Base-by-base conservation (phyloP, 345 rosid species). In the Excoecaria cochinchinensis region DNA sequence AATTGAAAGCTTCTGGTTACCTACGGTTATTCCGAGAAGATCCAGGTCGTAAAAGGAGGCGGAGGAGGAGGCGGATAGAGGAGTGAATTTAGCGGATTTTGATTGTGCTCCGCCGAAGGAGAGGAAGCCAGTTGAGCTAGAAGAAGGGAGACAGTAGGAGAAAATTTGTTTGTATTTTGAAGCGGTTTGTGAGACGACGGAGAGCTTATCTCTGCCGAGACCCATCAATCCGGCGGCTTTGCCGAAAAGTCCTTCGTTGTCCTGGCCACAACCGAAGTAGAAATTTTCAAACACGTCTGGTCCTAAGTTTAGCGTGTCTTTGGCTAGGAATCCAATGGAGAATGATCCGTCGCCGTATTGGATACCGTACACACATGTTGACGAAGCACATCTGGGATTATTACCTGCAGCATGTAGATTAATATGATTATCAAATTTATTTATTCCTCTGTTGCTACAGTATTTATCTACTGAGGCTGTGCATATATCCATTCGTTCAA, bases 131-230 rank as follows among this genome's bases (percentile, higher is more conserved):
- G 89, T 86, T 60, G 84, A 74, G 87, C 85, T 71, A 3, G 90
- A 1, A 3, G 97, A 84, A 0, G 98, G 97, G 4, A 94, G 86
- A 55, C 98, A 94, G 48, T 92, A 92, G 52, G 98, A 92, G 83
- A 94, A 94, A 47, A 89, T 47, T 55, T 87, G 84, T 57, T 84
- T 87, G 85, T 90, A 94, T 15, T 84, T 83, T 1, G 68, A 8
- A 4, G 87, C 86, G 0, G 93, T 89, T 81, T 94, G 98, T 8
- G 89, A 82, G 48, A 95, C 90, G 9, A 91, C 55, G 0, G 98
- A 92, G 36, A 92, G 77, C 39, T 81, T 74, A 59, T 86, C 85
- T 1, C 95, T 90, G 70, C 97, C 98, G 3, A 94, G 92, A 2
- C 98, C 98, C 11, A 92, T 82, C 42, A 94, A 74, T 6, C 97